Evolutionary conservation across 2,329 filamentous ascomycete species (phyloP).

Genomic region (Fusarium pseudocircinatum): DNA sequence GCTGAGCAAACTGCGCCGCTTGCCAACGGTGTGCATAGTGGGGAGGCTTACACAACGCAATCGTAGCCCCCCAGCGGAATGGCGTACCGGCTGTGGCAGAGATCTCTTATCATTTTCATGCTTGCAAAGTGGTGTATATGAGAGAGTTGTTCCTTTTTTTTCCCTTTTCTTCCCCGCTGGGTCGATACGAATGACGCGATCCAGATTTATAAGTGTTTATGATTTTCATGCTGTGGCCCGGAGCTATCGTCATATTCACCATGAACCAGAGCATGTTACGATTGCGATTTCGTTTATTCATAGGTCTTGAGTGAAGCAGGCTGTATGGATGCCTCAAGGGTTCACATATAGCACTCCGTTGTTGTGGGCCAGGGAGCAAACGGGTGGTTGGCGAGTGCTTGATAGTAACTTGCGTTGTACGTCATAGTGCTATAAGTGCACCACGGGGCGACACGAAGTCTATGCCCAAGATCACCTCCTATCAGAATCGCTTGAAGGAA

Average conservation of each 20-base stretch:
- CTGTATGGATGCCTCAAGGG: conserved; percentile 29
- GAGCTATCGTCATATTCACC: conserved; percentile 20
- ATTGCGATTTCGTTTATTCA: conserved; percentile 24
- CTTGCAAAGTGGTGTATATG: conserved; percentile 3
- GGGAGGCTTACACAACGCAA: conserved; percentile 19
- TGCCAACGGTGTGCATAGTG: conserved; percentile 45
- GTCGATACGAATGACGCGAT: conserved; percentile 31
- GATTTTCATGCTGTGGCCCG: conserved; percentile 25
- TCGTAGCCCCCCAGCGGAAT: conserved; percentile 24
- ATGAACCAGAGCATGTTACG: conserved; percentile 32
- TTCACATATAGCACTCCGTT: conserved; percentile 14
- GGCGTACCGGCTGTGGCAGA: conserved; percentile 2
- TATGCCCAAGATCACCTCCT: background rate
- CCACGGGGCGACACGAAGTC: conserved; percentile 2
- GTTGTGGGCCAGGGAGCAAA: conserved; percentile 17
- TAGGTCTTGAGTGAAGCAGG: conserved; percentile 14
- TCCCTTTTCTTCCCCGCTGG: background rate
- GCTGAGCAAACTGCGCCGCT: conserved; percentile 27
- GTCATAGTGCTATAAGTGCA: conserved; percentile 2
- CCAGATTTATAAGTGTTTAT: conserved; percentile 34
- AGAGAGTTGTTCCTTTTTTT: conserved; percentile 12
- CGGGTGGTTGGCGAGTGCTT: background rate
- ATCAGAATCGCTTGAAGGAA: background rate
- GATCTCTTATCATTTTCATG: background rate
- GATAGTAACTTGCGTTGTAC: conserved; percentile 11